These are phyloP conservation scores for Fusarium nematophilum DNA, from an alignment of 2,329 filamentous ascomycete genomes.

Conservation along the genomic window DNA sequence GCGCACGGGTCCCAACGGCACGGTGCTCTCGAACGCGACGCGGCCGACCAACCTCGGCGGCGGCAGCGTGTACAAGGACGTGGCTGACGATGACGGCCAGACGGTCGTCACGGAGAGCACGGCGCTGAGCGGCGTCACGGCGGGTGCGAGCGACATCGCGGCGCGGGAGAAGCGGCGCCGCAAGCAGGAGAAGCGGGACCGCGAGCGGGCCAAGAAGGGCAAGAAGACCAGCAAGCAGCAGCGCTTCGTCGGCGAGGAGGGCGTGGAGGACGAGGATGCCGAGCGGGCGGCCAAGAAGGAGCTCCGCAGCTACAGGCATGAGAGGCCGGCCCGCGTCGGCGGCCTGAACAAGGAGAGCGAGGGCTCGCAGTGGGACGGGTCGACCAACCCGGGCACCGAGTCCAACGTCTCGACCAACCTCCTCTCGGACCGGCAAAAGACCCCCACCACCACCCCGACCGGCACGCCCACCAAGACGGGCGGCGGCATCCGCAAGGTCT, in stretches of 20 bases:
- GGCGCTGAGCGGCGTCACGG: constrained; percentile 66
- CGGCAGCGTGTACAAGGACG: constrained; percentile 83
- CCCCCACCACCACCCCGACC: constrained; percentile 65
- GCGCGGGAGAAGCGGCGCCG: constrained; percentile 68
- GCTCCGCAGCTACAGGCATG: constrained; percentile 85
- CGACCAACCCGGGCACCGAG: constrained; percentile 70
- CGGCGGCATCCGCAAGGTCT: constrained; percentile 69
- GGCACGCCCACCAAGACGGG: constrained; percentile 49
- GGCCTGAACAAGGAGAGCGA: constrained; percentile 88
- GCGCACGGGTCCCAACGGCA: constrained; percentile 89
- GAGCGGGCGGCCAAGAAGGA: constrained; percentile 74
- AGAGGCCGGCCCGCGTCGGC: constrained; percentile 87
- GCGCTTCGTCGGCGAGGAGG: constrained; percentile 67
- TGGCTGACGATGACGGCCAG: constrained; percentile 63
- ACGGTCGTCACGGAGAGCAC: constrained; percentile 60
- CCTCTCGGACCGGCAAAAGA: constrained; percentile 67
- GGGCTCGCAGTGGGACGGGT: constrained; percentile 82
- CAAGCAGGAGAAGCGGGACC: constrained; percentile 61
- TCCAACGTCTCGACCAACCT: constrained; percentile 73
- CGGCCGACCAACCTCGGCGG: constrained; percentile 87
- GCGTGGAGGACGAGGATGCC: constrained; percentile 71
- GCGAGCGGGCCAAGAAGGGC: constrained; percentile 54
- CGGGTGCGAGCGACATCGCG: constrained; percentile 65
- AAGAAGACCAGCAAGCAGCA: constrained; percentile 52
- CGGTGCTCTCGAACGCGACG: constrained; percentile 84